A percentile compares a stretch with the other conserved stretches of the same genome.
These are phyloP conservation scores for Flaveria bidentis DNA, from an alignment of 129 eudicot genomes.

Conservation along the genomic window DNA sequence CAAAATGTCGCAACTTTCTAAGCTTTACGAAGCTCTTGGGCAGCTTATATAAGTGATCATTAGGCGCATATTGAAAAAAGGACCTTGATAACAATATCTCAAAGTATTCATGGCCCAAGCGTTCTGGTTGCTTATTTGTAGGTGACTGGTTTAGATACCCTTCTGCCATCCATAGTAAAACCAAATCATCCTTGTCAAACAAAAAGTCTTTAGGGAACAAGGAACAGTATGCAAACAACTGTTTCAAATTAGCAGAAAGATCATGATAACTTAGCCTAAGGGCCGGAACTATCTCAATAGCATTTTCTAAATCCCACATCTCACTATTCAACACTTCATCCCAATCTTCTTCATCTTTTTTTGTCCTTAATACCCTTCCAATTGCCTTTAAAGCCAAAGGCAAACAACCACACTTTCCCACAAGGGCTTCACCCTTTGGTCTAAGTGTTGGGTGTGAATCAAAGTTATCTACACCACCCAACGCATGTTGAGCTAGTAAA, in stretches of 20 bases:
- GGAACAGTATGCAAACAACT: not conserved
- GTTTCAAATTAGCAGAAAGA: not conserved
- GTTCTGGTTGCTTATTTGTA: not conserved
- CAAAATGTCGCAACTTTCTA: not conserved
- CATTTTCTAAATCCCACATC: not conserved
- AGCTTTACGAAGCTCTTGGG: not conserved
- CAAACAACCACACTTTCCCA: constrained; percentile 33
- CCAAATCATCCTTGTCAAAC: constrained; percentile 16
- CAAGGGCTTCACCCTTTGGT: constrained; percentile 29
- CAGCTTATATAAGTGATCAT: not conserved
- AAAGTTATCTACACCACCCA: constrained; percentile 16
- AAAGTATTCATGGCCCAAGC: not conserved
- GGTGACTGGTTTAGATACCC: not conserved
- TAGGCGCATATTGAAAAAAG: not conserved
- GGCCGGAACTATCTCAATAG: not conserved
- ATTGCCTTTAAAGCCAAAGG: constrained; percentile 37
- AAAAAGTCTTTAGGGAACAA: constrained; percentile 13
- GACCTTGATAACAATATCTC: constrained; percentile 1
- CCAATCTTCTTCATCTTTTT: constrained; percentile 9
- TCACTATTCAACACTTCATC: not conserved
- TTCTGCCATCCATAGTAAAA: constrained; percentile 1
- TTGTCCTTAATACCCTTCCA: constrained; percentile 31
- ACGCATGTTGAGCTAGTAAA: constrained; percentile 39
- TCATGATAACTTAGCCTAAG: constrained; percentile 13
- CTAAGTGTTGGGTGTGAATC: constrained; percentile 18